Percentiles rank a stretch among this genome's conserved stretches.
These are phyloP conservation scores for Russula sp. DNA, from an alignment of 768 basidiomycete genomes.

Conservation along the genomic window DNA sequence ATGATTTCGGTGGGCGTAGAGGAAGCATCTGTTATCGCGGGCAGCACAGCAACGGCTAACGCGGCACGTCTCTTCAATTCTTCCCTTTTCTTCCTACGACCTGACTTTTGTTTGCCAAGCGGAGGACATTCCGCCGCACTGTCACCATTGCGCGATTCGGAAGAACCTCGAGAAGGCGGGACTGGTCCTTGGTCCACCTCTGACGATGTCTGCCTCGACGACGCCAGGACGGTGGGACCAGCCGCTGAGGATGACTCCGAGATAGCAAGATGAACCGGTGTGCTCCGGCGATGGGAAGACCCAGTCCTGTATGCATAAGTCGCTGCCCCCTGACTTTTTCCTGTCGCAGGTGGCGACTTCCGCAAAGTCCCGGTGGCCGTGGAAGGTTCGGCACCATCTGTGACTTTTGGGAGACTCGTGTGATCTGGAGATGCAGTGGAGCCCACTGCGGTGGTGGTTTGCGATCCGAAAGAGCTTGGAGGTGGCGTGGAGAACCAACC, in stretches of 20 bases:
- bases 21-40: background rate
- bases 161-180: background rate
- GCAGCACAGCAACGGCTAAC: background rate
- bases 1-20: background rate
- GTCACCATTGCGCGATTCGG: background rate
- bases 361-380: background rate
- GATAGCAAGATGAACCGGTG: background rate
- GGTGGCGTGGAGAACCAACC: constrained; percentile 16
- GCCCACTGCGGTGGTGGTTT: background rate
- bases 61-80: background rate
- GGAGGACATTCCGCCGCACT: background rate
- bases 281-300: background rate
- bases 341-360: background rate
- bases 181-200: background rate
- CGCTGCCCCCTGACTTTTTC: background rate
- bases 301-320: constrained; percentile 9
- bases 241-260: background rate
- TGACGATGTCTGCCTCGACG: background rate
- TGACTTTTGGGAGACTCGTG: background rate
- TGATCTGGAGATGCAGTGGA: background rate
- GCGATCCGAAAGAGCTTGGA: background rate
- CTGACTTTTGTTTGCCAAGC: background rate
- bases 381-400: background rate
- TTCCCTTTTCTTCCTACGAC: constrained; percentile 4
- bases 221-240: background rate